Percentiles rank a stretch among this genome's conserved stretches.
These are phyloP conservation scores for Ophiocordyceps sinensis DNA, from an alignment of 2,329 filamentous ascomycete species.

Conservation along the genomic window DNA sequence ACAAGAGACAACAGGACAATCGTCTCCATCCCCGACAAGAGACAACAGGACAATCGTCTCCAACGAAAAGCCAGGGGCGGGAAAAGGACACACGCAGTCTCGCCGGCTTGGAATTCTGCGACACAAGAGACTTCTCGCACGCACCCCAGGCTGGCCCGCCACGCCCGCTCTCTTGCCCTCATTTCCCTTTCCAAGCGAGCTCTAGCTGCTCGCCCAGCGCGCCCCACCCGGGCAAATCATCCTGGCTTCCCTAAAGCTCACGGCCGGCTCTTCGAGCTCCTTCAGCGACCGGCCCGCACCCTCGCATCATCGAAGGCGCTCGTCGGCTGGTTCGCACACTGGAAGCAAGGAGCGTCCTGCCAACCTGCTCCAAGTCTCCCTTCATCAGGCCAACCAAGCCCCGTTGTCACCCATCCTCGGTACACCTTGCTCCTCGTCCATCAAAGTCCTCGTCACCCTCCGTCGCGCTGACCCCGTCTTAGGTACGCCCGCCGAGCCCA, in stretches of 20 bases:
- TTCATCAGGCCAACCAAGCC: slow-evolving; percentile 13
- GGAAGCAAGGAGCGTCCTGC: slow-evolving; percentile 16
- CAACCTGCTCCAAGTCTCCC: slow-evolving; percentile 16
- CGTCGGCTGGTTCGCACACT: slow-evolving; percentile 22
- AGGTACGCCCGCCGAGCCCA: slow-evolving; percentile 44
- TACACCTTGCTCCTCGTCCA: slow-evolving; percentile 20
- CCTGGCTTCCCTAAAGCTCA: slow-evolving; percentile 35
- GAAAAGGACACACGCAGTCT: not conserved
- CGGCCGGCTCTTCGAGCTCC: slow-evolving; percentile 39
- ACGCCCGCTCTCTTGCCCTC: not conserved
- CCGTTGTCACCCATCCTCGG: slow-evolving; percentile 40
- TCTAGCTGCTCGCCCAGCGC: slow-evolving; percentile 1
- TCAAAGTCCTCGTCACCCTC: not conserved
- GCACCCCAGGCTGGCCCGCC: not conserved
- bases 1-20: not conserved
- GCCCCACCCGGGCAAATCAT: slow-evolving; percentile 14
- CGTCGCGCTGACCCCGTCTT: slow-evolving; percentile 2
- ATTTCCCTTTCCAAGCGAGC: slow-evolving; percentile 3
- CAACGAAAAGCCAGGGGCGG: not conserved
- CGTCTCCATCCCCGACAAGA: not conserved
- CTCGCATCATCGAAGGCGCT: slow-evolving; percentile 35
- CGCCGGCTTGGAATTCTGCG: not conserved
- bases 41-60: not conserved
- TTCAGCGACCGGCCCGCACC: slow-evolving; percentile 32
- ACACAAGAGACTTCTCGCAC: not conserved